These are phyloP conservation scores for Fraxinus pennsylvanica DNA, from an alignment of 257 asterid genomes.

Conservation along the genomic window DNA sequence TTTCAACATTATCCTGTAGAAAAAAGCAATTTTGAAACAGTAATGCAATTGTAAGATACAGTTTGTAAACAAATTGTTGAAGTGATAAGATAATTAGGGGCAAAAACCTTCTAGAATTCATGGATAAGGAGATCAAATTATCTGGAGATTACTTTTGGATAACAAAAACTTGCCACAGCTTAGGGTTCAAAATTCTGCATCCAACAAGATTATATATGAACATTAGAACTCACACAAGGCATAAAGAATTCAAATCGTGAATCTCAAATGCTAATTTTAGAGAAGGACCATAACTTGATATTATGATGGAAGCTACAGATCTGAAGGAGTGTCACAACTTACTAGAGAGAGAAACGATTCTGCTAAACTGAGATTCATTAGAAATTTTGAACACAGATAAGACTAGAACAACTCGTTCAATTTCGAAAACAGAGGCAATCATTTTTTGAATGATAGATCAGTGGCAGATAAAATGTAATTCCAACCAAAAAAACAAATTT, in stretches of 20 bases:
- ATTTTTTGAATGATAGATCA: not conserved
- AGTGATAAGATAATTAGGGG: not conserved
- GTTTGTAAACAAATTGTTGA: not conserved
- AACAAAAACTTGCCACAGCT: conserved; percentile 31
- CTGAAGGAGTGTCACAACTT: conserved; percentile 7
- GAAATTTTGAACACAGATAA: not conserved
- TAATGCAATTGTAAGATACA: not conserved
- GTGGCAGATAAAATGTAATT: not conserved
- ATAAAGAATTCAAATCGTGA: conserved; percentile 9
- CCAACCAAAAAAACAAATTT: no score
- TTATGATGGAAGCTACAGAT: conserved; percentile 17
- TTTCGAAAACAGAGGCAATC: not conserved
- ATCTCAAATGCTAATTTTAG: conserved; percentile 21
- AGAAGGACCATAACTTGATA: conserved; percentile 15
- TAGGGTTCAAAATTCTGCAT: conserved; percentile 10
- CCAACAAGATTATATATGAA: conserved; percentile 6
- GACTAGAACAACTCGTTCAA: not conserved
- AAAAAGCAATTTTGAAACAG: not conserved
- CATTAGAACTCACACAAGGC: conserved; percentile 10
- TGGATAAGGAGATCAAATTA: conserved; percentile 27
- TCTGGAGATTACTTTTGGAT: conserved; percentile 22
- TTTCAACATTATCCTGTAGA: not conserved
- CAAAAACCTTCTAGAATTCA: conserved; percentile 66
- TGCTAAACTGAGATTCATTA: not conserved
- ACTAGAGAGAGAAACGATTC: not conserved